Evolutionary conservation across 176 grass and related monocot species (phyloP), one percentile per base, ranked within the genome.

Genomic region (Oryza meridionalis): DNA sequence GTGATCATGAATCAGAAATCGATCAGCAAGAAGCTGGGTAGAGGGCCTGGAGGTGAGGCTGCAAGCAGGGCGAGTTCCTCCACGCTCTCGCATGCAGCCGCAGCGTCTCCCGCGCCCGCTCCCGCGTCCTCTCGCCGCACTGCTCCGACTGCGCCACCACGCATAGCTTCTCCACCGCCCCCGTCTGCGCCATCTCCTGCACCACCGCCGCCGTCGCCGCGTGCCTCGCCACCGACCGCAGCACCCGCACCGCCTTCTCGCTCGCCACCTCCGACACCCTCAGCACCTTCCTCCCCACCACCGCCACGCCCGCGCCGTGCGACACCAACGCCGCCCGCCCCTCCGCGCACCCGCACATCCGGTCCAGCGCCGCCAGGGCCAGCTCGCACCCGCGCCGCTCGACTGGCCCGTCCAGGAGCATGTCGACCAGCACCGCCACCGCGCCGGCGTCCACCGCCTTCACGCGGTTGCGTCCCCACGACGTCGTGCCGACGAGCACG

Each of bases 321-420:
- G 75, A 79, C 80, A 92, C 82, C 81, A 97, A 51, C 50, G 75
- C 85, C 2, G 90, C 88, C 27, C 95, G 82, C 6, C 95, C 95
- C 51, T 97, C 95, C 0, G 92, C 92, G 72, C 92, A 92, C 33
- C 86, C 79, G 72, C 95, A 97, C 40, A 97, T 29, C 66, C 88
- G 84, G 26, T 93, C 90, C 25, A 97, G 88, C 67, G 86, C 88
- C 9, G 25, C 85, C 25, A 97, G 82, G 42, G 79, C 83, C 72
- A 93, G 81, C 86, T 94, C 92, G 89, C 88, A 84, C 9, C 1
- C 35, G 59, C 91, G 91, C 24, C 72, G 78, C 11, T 47, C 81
- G 29, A 31, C 29, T 1, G 55, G 7, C 15, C 14, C 69, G 9
- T 71, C 76, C 6, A 88, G 40, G 26, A 98, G 87, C 47, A 83